Evolutionary conservation across 257 asterid genomes (phyloP).

Genomic region (Nicotiana sylvestris): DNA sequence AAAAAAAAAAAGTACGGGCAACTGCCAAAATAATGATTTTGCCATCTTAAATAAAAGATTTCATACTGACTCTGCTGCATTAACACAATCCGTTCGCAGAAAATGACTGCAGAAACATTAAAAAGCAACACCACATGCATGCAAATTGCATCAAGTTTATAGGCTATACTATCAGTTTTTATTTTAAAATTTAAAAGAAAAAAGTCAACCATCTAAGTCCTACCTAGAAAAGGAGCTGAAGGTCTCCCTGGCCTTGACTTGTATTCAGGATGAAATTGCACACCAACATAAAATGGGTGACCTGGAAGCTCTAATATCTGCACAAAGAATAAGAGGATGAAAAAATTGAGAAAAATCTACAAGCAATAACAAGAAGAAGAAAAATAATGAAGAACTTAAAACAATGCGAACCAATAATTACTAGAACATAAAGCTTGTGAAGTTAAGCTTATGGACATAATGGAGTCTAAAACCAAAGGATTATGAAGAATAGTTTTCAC

Average conservation of each 20-base stretch:
- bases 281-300: conserved; percentile 16
- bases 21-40: background rate
- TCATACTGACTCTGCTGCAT: background rate
- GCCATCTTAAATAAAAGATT: background rate
- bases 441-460: background rate
- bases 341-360: background rate
- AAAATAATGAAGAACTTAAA: background rate
- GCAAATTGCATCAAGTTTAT: background rate
- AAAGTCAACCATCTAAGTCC: background rate
- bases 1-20: background rate
- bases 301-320: conserved; percentile 16
- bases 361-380: background rate
- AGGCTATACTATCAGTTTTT: background rate
- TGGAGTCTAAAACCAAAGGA: background rate
- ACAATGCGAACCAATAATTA: background rate
- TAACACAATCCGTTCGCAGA: background rate
- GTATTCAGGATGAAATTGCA: conserved; percentile 20
- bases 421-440: background rate
- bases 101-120: background rate
- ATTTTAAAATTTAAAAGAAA: background rate
- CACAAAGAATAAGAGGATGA: background rate
- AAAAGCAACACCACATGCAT: background rate
- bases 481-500: background rate
- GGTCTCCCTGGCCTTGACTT: conserved; percentile 20
- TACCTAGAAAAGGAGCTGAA: conserved; percentile 15